Base-by-base conservation (phyloP, 768 basidiomycete species). In the Pulveroboletus sp. region DNA sequence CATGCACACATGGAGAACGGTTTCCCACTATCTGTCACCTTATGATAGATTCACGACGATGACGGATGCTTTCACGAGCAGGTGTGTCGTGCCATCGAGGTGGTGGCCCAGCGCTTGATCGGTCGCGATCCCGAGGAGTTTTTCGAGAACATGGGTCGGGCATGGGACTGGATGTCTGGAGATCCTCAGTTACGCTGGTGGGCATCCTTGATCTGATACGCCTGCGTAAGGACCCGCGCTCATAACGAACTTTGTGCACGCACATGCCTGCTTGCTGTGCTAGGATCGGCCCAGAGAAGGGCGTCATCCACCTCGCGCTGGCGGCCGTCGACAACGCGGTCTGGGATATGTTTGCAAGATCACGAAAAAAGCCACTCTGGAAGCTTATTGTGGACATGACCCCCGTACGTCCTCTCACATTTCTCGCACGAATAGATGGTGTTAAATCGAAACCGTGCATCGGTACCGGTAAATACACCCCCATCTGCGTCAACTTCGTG, bases 201-300 rank as follows among this genome's bases (percentile, higher is more conserved):
- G 36, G 55, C 43, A 7, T 41, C 30, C 31, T 28, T 24, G 21
- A 6, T 30, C 35, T 43, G 31, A 26, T 21, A 21, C 21, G 21
- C 21, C 21, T 21, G 21, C 21, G 21, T 21, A 21, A 46, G 37
- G 30, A 24, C 39, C 41, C 14, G 17, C 18, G 28, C 26, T 55
- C n/a, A 14, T 30, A 51, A 48, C 44, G 21, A 21, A 21, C 21
- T 21, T 21, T 21, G n/a, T 21, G 21, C 21, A 21, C 21, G 21
- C 4, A 21, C 21, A 21, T 21, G 21, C 21, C 21, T 4, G 21
- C 21, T 21, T 21, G 21, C 21, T 21, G 21, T 4, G 2, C 21
- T 21, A 88, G 87, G 86, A 85, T 93, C 59, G 93, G 92, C 6
- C 93, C 93, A 0, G 93, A 95, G 66, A 95, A 95, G 68, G 94